Conservation (phyloP, 169 alveolate genomes). For the Cryptosporidium canis region DNA sequence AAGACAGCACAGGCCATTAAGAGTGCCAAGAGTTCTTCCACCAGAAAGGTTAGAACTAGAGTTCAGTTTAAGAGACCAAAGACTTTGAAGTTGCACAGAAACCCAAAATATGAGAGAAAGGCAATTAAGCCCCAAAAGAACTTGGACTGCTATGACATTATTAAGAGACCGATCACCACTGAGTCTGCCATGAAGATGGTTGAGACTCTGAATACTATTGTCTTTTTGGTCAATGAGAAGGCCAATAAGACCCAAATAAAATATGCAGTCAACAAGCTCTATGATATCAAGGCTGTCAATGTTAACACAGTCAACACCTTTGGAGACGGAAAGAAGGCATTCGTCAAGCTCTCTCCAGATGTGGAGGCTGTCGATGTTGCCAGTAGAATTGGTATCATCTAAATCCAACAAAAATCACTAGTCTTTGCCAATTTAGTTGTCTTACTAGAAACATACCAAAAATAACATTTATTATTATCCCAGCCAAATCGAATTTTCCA, state of each 20-base stretch:
- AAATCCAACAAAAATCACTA: constrained; percentile 73
- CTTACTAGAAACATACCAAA: no score
- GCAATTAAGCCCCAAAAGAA: constrained; percentile 81
- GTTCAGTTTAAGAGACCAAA: constrained; percentile 84
- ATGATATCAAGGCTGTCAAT: constrained; percentile 89
- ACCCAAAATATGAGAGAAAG: constrained; percentile 88
- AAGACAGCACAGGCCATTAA: constrained; percentile 61
- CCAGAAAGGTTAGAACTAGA: constrained; percentile 76
- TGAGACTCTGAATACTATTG: constrained; percentile 98
- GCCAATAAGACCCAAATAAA: constrained; percentile 94
- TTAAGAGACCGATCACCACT: constrained; percentile 95
- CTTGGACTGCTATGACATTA: constrained; percentile 90
- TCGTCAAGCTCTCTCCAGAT: constrained; percentile 93
- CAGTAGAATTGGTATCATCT: constrained; percentile 96
- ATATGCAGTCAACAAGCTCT: constrained; percentile 92
- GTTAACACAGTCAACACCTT: constrained; percentile 96
- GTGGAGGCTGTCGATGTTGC: constrained; percentile 98
- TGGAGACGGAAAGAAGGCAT: constrained; percentile 97
- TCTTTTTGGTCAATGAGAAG: constrained; percentile 89
- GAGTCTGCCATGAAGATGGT: constrained; percentile 98
- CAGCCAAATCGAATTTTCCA: no score
- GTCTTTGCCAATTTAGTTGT: no score
- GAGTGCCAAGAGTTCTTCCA: constrained; percentile 49
- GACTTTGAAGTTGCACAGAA: constrained; percentile 87
- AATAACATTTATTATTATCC: no score